Evolutionary conservation across 495 filamentous ascomycete genomes (phyloP).

Genomic region (Penicillium subrubescens): DNA sequence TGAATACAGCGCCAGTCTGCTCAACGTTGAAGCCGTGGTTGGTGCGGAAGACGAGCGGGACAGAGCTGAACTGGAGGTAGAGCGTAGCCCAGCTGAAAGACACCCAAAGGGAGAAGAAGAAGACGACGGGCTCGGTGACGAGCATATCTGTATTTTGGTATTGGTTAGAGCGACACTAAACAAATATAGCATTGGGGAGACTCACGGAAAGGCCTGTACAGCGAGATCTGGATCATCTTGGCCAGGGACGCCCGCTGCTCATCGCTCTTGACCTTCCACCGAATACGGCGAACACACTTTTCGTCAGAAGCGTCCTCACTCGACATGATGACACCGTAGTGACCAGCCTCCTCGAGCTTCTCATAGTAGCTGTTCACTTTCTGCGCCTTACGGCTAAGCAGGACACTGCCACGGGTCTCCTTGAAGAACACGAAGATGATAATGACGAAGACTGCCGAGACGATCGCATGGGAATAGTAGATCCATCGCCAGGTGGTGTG

Average conservation of each 20-base stretch:
- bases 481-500: constrained; percentile 81
- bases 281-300: constrained; percentile 56
- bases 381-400: constrained; percentile 75
- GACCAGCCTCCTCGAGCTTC: constrained; percentile 64
- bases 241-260: constrained; percentile 71
- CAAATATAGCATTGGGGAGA: not conserved
- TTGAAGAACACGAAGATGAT: constrained; percentile 68
- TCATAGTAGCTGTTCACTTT: constrained; percentile 81
- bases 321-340: constrained; percentile 60
- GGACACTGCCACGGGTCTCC: constrained; percentile 81
- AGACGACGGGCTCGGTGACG: constrained; percentile 88
- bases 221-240: constrained; percentile 74
- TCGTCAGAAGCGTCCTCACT: constrained; percentile 33
- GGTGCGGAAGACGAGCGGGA: constrained; percentile 74
- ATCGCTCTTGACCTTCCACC: constrained; percentile 85
- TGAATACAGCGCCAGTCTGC: constrained; percentile 72
- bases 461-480: constrained; percentile 83
- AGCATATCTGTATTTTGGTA: constrained; percentile 59
- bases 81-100: constrained; percentile 89
- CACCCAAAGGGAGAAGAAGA: constrained; percentile 92
- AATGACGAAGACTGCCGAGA: constrained; percentile 63
- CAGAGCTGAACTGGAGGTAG: constrained; percentile 77
- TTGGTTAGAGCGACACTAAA: constrained; percentile 3
- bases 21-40: constrained; percentile 71
- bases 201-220: constrained; percentile 73